These are phyloP conservation scores for Neckera pumila DNA, from an alignment of 225 moss, liverwort and hornwort genomes.

Conservation along the genomic window DNA sequence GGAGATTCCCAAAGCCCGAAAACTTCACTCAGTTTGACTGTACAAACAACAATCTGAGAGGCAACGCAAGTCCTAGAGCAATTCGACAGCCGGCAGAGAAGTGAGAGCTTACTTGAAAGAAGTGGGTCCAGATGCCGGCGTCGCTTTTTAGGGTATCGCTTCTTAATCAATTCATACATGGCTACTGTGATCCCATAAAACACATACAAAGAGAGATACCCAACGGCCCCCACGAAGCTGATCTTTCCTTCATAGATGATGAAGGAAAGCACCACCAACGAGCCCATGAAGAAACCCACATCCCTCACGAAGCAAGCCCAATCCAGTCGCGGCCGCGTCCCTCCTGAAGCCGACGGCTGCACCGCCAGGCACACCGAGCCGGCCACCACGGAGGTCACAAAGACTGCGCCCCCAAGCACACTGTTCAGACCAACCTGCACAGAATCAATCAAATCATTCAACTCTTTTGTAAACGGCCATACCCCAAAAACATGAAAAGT, in stretches of 20 bases:
- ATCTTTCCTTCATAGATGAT: slow-evolving; percentile 62
- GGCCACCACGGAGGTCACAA: slow-evolving; percentile 56
- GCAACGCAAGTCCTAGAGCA: background rate
- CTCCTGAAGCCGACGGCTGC: slow-evolving; percentile 12
- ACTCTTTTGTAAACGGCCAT: background rate
- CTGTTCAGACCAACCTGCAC: slow-evolving; percentile 53
- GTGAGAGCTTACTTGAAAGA: slow-evolving; percentile 38
- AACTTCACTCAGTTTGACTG: background rate
- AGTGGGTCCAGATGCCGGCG: slow-evolving; percentile 43
- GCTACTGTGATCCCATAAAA: slow-evolving; percentile 71
- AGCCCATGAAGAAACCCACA: slow-evolving; percentile 67
- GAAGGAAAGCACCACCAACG: slow-evolving; percentile 47
- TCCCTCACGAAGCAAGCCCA: slow-evolving; percentile 68
- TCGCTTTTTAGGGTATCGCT: slow-evolving; percentile 25
- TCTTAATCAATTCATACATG: slow-evolving; percentile 57
- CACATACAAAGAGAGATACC: slow-evolving; percentile 67
- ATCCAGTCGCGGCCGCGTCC: slow-evolving; percentile 35
- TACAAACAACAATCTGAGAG: background rate
- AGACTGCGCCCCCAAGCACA: slow-evolving; percentile 58
- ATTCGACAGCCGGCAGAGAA: background rate
- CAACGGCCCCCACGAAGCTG: slow-evolving; percentile 53
- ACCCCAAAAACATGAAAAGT: background rate
- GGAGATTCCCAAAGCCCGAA: background rate
- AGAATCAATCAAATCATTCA: background rate
- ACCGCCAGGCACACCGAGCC: slow-evolving; percentile 53